Evolutionary conservation across 139 green algal species (phyloP), one percentile per base, ranked within the genome.

Genomic region (Ostreobium quekettii): DNA sequence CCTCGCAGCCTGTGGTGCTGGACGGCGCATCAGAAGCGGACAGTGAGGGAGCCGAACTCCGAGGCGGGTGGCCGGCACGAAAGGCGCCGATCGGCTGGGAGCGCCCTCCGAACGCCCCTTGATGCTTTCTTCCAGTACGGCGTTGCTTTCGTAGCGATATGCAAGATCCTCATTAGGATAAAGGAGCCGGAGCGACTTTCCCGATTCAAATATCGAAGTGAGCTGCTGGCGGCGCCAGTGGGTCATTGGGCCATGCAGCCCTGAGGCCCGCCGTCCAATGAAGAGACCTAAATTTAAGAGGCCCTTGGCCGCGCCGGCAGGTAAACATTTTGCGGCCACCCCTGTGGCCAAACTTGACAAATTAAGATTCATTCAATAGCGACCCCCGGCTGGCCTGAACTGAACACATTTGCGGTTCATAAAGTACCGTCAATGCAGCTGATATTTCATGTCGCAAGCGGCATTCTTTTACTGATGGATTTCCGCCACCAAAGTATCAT

Each of bases 131-230:
- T 73, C 19, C 19, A 48, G 60, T 26, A 64, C 48, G 2, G 60
- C 63, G 2, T 35, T 24, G 24, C 1, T 32, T 33, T 29, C 19
- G 74, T 95, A 98, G 4, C 74, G 29, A 67, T 90, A 95, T 0
- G 92, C 92, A 3, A 98, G 74, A 77, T 97, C 92, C 57, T 97
- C 87, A 3, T 71, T 75, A 0, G 92, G 91, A 67, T 91, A 98
- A 65, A 95, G 89, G 71, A 98, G 85, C 60, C 83, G 78, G 57
- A 98, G 81, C 24, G 79, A 88, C 36, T 82, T 42, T 24, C 89
- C 91, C 3, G 76, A 58, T 0, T 74, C 59, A 42, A 95, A 82
- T 46, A 95, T 78, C 1, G 61, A 30, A 3, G 36, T 26, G 60
- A 60, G 11, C 26, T 38, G n/a, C 59, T 42, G 28, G 32, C 2